Base-by-base conservation (phyloP, 2,329 filamentous ascomycete species). In the Colletotrichum costaricense region DNA sequence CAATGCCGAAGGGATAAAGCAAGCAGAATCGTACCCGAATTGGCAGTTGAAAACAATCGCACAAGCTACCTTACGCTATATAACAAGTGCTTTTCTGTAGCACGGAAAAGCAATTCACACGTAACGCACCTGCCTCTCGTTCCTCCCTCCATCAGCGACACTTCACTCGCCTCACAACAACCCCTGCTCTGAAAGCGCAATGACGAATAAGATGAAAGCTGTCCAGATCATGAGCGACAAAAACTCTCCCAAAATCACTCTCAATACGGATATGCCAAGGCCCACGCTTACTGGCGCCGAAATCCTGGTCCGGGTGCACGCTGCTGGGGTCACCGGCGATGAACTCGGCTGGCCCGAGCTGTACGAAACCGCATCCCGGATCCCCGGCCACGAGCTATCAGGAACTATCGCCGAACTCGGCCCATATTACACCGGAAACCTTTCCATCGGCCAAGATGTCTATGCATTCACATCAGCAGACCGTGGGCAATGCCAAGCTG, bases 301-400 rank as follows among this genome's bases (percentile, higher is more conserved):
- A 0, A 75, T 84, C 1, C 78, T 84, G 6, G 69, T 84, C 65
- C 76, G 68, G 3, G 80, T 83, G 0, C 64, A 80, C 14, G 78
- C 82, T 1, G 81, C 81, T 0, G 81, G 80, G 3, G 68, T 84
- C 58, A 84, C 81, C 0, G 80, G 77, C 26, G 80, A 82, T 63
- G 82, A 84, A 38, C 59, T 82, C 2, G 68, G 75, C 1, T 84
- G 82, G 82, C 76, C 74, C 1, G 82, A 82, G 4, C 59, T 82
- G 0, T 83, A 82, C 71, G 55, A 75, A 2, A 78, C 76, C 0
- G 67, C 78, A 1, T 56, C 69, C 2, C 76, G 78, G 3, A 79
- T 84, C 14, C 82, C 82, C 0, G 82, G 82, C 0, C 81, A 82
- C 56, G 82, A 84, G 30, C 70, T 84, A 22, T 82, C 82, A 3